Conservation (phyloP, 176 grass and related monocot genomes). For the Canna indica region DNA sequence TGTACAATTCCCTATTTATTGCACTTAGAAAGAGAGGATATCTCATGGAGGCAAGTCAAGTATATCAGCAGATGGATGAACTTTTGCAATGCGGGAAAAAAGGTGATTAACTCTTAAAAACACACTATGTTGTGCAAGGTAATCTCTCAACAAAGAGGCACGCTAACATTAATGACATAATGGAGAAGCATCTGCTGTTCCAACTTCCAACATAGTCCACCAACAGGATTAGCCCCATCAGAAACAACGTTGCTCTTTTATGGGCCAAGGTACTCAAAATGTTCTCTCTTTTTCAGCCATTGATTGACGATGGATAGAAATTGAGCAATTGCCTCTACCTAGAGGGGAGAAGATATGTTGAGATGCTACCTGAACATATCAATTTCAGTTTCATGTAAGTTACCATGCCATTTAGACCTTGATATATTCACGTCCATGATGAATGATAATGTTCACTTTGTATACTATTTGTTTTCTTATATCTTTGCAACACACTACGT, state of each 20-base stretch:
- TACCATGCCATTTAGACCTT: not conserved
- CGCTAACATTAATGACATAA: not conserved
- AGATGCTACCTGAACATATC: not conserved
- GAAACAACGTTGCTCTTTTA: not conserved
- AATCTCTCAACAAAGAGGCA: not conserved
- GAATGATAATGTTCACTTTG: not conserved
- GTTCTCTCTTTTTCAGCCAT: not conserved
- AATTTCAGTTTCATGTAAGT: not conserved
- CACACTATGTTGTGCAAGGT: not conserved
- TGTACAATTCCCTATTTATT: constrained; percentile 35
- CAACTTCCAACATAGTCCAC: not conserved
- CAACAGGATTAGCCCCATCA: not conserved
- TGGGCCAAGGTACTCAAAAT: not conserved
- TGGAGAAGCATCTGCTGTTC: not conserved
- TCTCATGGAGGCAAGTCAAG: constrained; percentile 24
- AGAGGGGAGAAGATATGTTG: not conserved
- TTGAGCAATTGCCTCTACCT: not conserved
- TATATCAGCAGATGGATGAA: constrained; percentile 29
- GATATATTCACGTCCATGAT: not conserved
- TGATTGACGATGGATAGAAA: not conserved
- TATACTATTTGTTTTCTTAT: not conserved
- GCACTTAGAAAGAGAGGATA: constrained; percentile 26
- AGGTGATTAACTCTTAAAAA: not conserved
- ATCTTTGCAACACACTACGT: not conserved
- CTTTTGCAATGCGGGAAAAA: constrained; percentile 14